These are phyloP conservation scores for Aphanomyces invadans DNA, from an alignment of 352 stramenopile species.

Conservation along the genomic window DNA sequence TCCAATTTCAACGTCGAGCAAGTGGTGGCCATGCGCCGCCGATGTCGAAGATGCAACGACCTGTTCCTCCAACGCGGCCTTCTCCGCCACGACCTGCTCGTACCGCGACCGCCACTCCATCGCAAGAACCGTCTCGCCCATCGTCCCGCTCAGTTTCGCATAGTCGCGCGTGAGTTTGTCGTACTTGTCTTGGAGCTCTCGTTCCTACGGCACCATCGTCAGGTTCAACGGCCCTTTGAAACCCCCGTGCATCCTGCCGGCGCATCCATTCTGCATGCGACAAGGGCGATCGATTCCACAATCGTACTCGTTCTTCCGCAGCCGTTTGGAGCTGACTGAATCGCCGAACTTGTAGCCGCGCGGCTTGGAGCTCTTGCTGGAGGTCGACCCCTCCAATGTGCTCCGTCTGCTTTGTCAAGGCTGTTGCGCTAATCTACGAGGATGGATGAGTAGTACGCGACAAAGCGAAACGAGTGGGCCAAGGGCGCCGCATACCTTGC, in stretches of 20 bases:
- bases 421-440: slow-evolving; percentile 70
- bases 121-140: slow-evolving; percentile 75
- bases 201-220: no score
- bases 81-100: slow-evolving; percentile 64
- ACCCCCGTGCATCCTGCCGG: no score
- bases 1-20: slow-evolving; percentile 26
- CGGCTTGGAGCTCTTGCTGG: slow-evolving; percentile 54
- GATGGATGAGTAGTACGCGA: not conserved
- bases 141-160: slow-evolving; percentile 75
- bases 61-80: slow-evolving; percentile 65
- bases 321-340: slow-evolving; percentile 67
- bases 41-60: slow-evolving; percentile 58
- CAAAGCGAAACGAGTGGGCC: no score
- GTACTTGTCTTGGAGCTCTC: slow-evolving; percentile 76
- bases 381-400: slow-evolving; percentile 74
- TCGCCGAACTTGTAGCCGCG: slow-evolving; percentile 61
- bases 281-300: not conserved
- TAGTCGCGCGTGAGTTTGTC: slow-evolving; percentile 81
- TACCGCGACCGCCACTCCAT: slow-evolving; percentile 83
- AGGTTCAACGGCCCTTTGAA: no score
- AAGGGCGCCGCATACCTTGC: slow-evolving; percentile 73
- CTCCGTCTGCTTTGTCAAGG: slow-evolving; percentile 63
- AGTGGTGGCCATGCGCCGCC: not conserved
- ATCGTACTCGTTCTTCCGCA: slow-evolving; percentile 60
- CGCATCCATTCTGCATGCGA: not conserved